Conservation (phyloP, 345 rosid species). For the Eucalyptus leucophloia region DNA sequence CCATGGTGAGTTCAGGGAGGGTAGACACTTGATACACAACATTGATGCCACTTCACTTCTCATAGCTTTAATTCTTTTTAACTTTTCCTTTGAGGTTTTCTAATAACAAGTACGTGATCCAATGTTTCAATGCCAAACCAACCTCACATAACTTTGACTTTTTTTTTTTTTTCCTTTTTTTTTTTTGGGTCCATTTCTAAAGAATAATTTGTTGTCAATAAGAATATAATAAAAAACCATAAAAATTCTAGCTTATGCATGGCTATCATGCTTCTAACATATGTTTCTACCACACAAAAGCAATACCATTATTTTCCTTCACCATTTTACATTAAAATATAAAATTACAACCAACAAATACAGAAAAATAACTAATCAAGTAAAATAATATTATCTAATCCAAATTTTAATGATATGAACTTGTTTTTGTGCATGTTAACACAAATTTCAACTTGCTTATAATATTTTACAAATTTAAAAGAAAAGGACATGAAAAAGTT, state of each 20-base stretch:
- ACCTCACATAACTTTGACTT: neutral
- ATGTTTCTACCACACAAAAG: neutral
- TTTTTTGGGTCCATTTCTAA: neutral
- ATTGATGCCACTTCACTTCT: neutral
- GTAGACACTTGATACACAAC: neutral
- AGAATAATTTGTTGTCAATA: neutral
- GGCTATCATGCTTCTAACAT: neutral
- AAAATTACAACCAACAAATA: neutral
- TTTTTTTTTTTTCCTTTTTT: rapidly evolving
- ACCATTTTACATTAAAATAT: neutral
- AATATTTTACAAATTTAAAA: neutral
- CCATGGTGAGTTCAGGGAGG: neutral
- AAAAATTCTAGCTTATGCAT: neutral
- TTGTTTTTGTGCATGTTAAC: neutral
- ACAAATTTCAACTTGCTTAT: too few relatives aligned
- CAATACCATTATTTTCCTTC: neutral
- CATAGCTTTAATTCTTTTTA: neutral
- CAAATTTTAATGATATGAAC: neutral
- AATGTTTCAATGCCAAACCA: neutral
- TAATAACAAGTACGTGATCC: neutral
- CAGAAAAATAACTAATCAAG: neutral
- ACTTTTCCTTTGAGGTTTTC: neutral
- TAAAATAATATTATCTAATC: neutral
- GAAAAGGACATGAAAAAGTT: neutral
- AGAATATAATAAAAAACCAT: neutral